Conservation (phyloP, 495 filamentous ascomycete genomes). For the Neurospora pannonica region DNA sequence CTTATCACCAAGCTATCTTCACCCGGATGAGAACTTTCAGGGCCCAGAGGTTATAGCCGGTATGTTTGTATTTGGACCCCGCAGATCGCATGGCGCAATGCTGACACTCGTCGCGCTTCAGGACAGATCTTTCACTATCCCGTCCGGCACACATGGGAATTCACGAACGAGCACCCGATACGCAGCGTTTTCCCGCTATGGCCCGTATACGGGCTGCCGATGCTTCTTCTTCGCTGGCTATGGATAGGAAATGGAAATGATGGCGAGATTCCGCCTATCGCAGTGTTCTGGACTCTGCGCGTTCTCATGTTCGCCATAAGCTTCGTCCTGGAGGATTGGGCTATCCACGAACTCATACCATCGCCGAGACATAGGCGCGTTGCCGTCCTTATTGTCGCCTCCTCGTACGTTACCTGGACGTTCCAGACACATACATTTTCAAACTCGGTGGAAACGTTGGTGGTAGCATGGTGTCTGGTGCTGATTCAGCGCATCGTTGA, state of each 20-base stretch:
- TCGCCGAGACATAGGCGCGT: constrained; percentile 60
- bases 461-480: constrained; percentile 85
- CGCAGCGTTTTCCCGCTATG: constrained; percentile 95
- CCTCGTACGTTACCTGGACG: constrained; percentile 97
- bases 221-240: constrained; percentile 83
- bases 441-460: constrained; percentile 88
- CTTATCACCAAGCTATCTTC: constrained; percentile 87
- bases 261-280: constrained; percentile 52
- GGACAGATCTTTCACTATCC: constrained; percentile 86
- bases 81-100: not conserved
- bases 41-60: constrained; percentile 94
- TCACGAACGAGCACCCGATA: constrained; percentile 73
- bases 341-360: constrained; percentile 78
- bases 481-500: constrained; percentile 75
- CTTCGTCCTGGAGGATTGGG: constrained; percentile 97
- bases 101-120: constrained; percentile 25
- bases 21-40: constrained; percentile 98
- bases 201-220: constrained; percentile 84
- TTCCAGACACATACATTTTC: constrained; percentile 98
- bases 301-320: constrained; percentile 84
- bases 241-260: constrained; percentile 54
- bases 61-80: constrained; percentile 34
- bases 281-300: constrained; percentile 82
- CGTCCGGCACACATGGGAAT: constrained; percentile 86
- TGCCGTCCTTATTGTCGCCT: constrained; percentile 74